phyloP scores from a whole-genome alignment of 78 protist genomes.

The Dictyostelium intermedium region DNA sequence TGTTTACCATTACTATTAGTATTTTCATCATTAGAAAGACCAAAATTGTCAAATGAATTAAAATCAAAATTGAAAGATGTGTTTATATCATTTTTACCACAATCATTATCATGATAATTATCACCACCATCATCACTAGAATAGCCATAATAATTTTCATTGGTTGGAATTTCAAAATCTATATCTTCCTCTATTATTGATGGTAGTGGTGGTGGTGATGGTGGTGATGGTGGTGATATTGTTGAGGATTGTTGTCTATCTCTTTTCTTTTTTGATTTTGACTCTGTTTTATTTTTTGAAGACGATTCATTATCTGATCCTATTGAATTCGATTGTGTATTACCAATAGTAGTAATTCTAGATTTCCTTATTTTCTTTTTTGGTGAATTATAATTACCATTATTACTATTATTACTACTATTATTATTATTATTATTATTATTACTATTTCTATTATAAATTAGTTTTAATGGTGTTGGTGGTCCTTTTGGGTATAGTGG shows the following conservation, averaged over 20 bases:
- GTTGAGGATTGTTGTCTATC: neutral
- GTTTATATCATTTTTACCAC: neutral
- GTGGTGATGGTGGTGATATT: too few relatives aligned
- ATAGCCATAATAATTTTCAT: neutral
- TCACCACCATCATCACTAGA: neutral
- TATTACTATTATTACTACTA: too few relatives aligned
- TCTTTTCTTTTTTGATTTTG: neutral
- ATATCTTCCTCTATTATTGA: neutral
- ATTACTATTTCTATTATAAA: neutral
- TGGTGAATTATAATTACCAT: neutral
- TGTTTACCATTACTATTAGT: neutral
- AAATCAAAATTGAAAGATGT: neutral
- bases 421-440: neutral
- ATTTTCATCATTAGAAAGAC: neutral
- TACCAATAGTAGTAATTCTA: neutral
- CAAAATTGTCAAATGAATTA: neutral
- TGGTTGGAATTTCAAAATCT: neutral
- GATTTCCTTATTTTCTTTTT: neutral
- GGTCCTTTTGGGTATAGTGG: slow-evolving; percentile 56
- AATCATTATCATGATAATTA: neutral
- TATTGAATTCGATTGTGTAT: neutral
- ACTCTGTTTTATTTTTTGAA: neutral
- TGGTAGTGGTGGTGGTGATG: neutral
- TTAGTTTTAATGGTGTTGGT: slow-evolving; percentile 39
- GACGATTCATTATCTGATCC: neutral